Percentiles rank a stretch among this genome's conserved stretches.
Conservation (phyloP, 345 rosid genomes). For the Camelina laxa region DNA sequence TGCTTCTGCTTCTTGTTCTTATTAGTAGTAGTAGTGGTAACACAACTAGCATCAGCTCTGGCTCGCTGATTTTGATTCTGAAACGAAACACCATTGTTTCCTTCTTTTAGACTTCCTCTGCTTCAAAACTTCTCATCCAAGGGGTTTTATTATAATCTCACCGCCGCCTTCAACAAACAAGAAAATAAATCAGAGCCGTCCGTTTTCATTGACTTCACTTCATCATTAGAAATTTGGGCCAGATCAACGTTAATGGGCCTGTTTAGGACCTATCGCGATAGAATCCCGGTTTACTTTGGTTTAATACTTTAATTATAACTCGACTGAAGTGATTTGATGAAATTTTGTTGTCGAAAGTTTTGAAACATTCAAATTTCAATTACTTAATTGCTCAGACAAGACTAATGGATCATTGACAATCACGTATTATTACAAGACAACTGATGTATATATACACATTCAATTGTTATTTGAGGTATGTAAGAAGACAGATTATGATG, state of each 20-base stretch:
- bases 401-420: constrained; percentile 4
- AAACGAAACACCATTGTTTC: constrained; percentile 53
- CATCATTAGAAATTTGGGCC: not conserved
- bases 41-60: constrained; percentile 7
- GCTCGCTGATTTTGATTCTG: constrained; percentile 55
- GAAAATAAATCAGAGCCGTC: constrained; percentile 22
- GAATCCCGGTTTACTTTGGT: constrained; percentile 15
- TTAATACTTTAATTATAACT: not conserved
- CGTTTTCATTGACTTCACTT: no score
- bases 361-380: not conserved
- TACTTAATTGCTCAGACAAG: not conserved
- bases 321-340: not conserved
- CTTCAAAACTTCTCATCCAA: constrained; percentile 18
- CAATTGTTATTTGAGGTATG: not conserved
- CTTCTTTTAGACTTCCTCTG: not conserved
- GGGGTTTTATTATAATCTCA: constrained; percentile 4
- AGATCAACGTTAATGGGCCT: not conserved
- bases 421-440: constrained; percentile 28
- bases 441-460: constrained; percentile 15
- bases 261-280: not conserved
- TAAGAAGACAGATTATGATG: not conserved
- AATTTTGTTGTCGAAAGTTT: not conserved
- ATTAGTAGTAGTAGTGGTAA: not conserved
- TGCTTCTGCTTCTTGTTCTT: constrained; percentile 37
- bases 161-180: not conserved